phyloP scores from a whole-genome alignment of 2,329 filamentous ascomycete genomes.

The Pseudogymnoascus pannorum region DNA sequence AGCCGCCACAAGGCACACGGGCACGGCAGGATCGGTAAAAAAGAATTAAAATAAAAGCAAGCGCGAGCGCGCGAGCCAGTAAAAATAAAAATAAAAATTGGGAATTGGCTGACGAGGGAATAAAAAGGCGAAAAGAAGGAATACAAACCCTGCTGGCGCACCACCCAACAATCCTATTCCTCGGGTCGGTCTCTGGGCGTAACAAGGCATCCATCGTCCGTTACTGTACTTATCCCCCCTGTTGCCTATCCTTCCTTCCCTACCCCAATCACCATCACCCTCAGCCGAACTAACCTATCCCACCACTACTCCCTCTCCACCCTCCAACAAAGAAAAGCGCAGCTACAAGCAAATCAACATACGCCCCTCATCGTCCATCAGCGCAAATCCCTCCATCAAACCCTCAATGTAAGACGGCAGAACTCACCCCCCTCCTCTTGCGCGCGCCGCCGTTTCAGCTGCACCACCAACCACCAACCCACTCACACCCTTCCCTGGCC shows the following conservation, averaged over 20 bases:
- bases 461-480: neutral
- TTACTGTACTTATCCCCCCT: no score
- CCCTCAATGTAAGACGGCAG: neutral
- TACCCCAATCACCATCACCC: neutral
- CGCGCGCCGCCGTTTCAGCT: conserved; percentile 2
- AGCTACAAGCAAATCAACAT: neutral
- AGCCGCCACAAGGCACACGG: neutral
- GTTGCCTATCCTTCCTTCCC: neutral
- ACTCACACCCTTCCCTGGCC: neutral
- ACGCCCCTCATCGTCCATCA: neutral
- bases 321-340: neutral
- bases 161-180: neutral
- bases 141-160: neutral
- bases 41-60: neutral
- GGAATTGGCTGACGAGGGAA: neutral
- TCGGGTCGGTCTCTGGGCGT: neutral
- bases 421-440: neutral
- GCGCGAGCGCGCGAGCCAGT: no score
- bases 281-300: neutral
- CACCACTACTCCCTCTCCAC: neutral
- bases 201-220: neutral
- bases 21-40: neutral
- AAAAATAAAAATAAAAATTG: neutral
- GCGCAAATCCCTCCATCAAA: neutral
- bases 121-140: neutral